Evolutionary conservation across 257 asterid genomes (phyloP).

Genomic region (Ilex aquifolium): DNA sequence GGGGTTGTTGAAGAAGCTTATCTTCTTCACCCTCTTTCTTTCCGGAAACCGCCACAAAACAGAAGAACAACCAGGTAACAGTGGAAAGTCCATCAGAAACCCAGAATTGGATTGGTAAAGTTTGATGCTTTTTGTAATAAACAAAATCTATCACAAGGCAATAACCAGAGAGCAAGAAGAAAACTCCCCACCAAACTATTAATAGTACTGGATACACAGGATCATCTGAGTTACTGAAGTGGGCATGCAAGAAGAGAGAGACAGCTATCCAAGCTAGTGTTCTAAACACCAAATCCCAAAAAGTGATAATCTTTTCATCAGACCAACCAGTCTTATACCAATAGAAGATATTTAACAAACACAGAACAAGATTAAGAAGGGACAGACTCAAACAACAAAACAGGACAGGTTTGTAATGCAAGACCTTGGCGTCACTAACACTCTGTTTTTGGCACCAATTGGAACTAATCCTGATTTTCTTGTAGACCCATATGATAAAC

Average conservation of each 20-base stretch:
- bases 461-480: slow-evolving; percentile 15
- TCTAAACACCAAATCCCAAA: slow-evolving; percentile 47
- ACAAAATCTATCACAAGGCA: slow-evolving; percentile 54
- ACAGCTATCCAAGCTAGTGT: slow-evolving; percentile 53
- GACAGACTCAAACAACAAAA: slow-evolving; percentile 43
- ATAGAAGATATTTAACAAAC: slow-evolving; percentile 42
- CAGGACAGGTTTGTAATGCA: slow-evolving; percentile 30
- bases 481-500: slow-evolving; percentile 29
- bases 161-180: slow-evolving; percentile 53
- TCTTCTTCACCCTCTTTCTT: slow-evolving; percentile 22
- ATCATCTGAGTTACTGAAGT: slow-evolving; percentile 29
- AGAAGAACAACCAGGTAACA: slow-evolving; percentile 41
- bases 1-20: slow-evolving; percentile 49
- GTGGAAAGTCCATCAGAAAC: slow-evolving; percentile 48
- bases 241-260: slow-evolving; percentile 42
- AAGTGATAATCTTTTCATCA: slow-evolving; percentile 55
- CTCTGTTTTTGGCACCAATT: slow-evolving; percentile 17
- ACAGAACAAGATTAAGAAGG: slow-evolving; percentile 37
- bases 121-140: slow-evolving; percentile 30
- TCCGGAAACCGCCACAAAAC: slow-evolving; percentile 40
- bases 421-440: slow-evolving; percentile 9
- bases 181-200: slow-evolving; percentile 70
- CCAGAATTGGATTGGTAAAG: slow-evolving; percentile 44
- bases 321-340: slow-evolving; percentile 67
- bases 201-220: slow-evolving; percentile 49